Evolutionary conservation across 495 filamentous ascomycete species (phyloP), one percentile per base, ranked within the genome.

Genomic region (Xylaria grammica): DNA sequence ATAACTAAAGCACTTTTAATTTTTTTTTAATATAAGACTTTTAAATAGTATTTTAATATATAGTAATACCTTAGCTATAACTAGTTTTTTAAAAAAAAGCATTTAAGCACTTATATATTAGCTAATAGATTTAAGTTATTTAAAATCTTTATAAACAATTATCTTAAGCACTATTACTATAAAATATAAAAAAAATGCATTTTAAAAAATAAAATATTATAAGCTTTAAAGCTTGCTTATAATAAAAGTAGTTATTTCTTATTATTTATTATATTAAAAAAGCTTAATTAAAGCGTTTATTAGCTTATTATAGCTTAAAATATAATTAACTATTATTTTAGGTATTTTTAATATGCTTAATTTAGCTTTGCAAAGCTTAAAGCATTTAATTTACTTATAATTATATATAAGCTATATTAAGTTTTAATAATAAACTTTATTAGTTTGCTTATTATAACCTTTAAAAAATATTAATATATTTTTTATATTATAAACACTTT

Each of bases 1-100:
- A 60, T 51, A 60, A 60, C n/a, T 51, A 51, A 40, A n/a, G n/a
- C n/a, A n/a, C n/a, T n/a, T n/a, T n/a, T 36, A 6, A 36, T 36
- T 6, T 5, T 11, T 36, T 36, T 36, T 6, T 6, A 36, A 11
- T 36, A 36, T 36, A 36, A 36, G 6, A 36, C 34, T 36, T 36
- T 36, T 36, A 36, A 6, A 36, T 36, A 36, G 34, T 36, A 36
- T 36, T 36, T 11, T 11, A 36, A 36, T 36, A 36, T 36, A 36
- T 36, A 36, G 11, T 11, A 11, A 11, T 36, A 6, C 11, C 34
- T 36, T 36, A 36, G 5, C 5, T 6, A 36, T 36, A 11, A 6
- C 5, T 6, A 5, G 11, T 6, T 36, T 6, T 36, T 36, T 36
- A 36, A 36, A 6, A 6, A 36, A 36, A 11, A 11, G 34, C 11